Evolutionary conservation across 257 asterid genomes (phyloP), one percentile per base, ranked within the genome.

Genomic region (Plantago ovata): DNA sequence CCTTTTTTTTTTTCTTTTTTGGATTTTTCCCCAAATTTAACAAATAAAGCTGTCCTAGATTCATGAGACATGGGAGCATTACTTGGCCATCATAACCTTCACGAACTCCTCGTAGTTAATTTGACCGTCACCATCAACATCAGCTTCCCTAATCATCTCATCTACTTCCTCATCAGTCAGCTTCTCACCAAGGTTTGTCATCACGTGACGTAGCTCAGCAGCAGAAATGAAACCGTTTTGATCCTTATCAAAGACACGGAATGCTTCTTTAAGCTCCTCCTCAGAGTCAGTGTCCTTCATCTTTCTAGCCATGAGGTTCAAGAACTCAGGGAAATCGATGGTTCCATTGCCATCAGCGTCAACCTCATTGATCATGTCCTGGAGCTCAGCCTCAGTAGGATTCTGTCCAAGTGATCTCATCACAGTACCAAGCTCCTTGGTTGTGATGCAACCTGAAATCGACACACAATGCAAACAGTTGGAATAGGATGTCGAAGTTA

Each of bases 111-210:
- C 88, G 3, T 81, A 81, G 78, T 81, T 81, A 38, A 78, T 81
- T 63, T 81, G 88, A 0, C 85, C 85, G 32, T 81, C 88, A 16
- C 88, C 88, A 38, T 81, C 88, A 0, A 78, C 84, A 43, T 82
- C 90, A 15, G 90, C 90, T 68, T 82, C 90, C 67, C 82, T 70
- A 67, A 82, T 79, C 90, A 82, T 82, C 82, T 82, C 90, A 63
- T 82, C 90, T 16, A 82, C 90, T 70, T 82, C 89, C 72, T 82
- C 89, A 33, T 82, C 89, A 8, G 89, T 82, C 15, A 82, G 84
- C 71, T 82, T 82, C 86, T 82, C 89, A 3, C 88, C 84, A 3
- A 81, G 80, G 78, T 78, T 81, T 0, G 88, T 81, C 88, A 78
- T 78, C 66, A 78, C 88, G 14, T 81, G 87, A 54, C 87, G 82